A percentile compares a stretch with the other conserved stretches of the same genome.
Conservation (phyloP, 1,284 basidiomycete species). For the Apiotrichum gamsii region DNA sequence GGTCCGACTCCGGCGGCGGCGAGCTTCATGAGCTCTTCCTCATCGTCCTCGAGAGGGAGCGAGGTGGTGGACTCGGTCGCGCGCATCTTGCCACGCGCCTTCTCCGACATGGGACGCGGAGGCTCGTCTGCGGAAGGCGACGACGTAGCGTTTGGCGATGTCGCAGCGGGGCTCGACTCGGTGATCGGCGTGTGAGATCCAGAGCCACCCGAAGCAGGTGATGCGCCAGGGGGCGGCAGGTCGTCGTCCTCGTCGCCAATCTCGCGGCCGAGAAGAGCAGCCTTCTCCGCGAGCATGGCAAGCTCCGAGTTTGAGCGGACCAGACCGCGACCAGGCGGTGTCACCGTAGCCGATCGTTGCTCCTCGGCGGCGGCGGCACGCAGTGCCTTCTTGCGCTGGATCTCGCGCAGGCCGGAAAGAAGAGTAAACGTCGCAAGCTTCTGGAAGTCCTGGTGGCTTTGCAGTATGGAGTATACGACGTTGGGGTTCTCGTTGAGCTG, state of each 20-base stretch:
- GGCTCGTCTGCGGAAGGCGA: background rate
- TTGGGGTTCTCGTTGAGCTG: constrained; percentile 70
- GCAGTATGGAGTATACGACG: constrained; percentile 76
- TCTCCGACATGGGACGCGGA: constrained; percentile 58
- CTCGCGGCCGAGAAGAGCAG: constrained; percentile 34
- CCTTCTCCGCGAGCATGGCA: constrained; percentile 44
- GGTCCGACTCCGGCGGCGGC: constrained; percentile 65
- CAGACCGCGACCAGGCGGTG: constrained; percentile 3
- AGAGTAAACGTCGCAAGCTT: constrained; percentile 83
- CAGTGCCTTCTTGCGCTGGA: constrained; percentile 63
- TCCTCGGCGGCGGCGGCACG: constrained; percentile 22
- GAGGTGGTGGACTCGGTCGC: constrained; percentile 48
- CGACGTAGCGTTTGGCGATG: constrained; percentile 3
- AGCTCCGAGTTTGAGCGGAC: constrained; percentile 37
- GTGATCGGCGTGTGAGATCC: background rate
- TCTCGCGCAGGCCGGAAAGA: constrained; percentile 70
- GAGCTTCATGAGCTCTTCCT: constrained; percentile 57
- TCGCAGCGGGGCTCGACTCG: background rate
- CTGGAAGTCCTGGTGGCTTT: constrained; percentile 74
- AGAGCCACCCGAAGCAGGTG: background rate
- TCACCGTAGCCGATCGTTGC: constrained; percentile 24
- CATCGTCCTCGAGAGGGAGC: constrained; percentile 44
- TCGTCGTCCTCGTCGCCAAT: constrained; percentile 22
- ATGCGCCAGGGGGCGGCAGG: background rate
- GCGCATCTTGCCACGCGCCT: constrained; percentile 80